phyloP scores from a whole-genome alignment of 2,329 filamentous ascomycete genomes.

The Aspergillus calidoustus region DNA sequence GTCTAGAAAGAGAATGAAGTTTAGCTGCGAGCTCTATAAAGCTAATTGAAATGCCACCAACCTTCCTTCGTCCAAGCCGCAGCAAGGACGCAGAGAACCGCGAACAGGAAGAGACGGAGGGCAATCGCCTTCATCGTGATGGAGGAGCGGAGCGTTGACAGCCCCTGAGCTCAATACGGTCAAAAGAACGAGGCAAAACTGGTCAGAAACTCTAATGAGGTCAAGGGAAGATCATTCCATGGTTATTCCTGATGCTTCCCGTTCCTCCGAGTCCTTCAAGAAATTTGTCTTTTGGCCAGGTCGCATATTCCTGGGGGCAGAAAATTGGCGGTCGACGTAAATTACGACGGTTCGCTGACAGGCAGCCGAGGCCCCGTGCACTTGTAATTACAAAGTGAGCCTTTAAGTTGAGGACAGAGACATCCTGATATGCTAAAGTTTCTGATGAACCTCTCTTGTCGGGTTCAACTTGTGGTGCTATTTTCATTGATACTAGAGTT shows the following conservation, averaged over 20 bases:
- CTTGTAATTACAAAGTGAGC: too few relatives aligned
- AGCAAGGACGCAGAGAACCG: constrained; percentile 69
- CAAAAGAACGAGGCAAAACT: constrained; percentile 8
- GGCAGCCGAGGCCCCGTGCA: too few relatives aligned
- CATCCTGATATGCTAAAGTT: too few relatives aligned
- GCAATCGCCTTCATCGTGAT: constrained; percentile 70
- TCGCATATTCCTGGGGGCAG: not conserved
- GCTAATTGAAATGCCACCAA: constrained; percentile 44
- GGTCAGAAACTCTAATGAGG: not conserved
- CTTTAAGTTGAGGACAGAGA: too few relatives aligned
- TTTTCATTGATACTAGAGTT: not conserved
- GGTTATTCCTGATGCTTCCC: constrained; percentile 1
- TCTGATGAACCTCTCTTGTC: too few relatives aligned
- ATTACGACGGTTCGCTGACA: not conserved
- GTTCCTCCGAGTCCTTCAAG: not conserved
- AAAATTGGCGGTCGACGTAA: constrained; percentile 18
- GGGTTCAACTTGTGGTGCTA: not conserved
- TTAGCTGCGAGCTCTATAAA: not conserved
- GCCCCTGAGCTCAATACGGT: constrained; percentile 26
- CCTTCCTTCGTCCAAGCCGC: constrained; percentile 88
- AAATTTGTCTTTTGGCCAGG: constrained; percentile 8
- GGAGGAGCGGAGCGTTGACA: constrained; percentile 31
- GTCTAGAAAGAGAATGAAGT: constrained; percentile 58
- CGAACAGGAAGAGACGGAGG: constrained; percentile 69
- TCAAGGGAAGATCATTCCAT: constrained; percentile 2